These are phyloP conservation scores for Hygrophoropsis aurantiaca DNA, from an alignment of 768 basidiomycete species.

Conservation along the genomic window DNA sequence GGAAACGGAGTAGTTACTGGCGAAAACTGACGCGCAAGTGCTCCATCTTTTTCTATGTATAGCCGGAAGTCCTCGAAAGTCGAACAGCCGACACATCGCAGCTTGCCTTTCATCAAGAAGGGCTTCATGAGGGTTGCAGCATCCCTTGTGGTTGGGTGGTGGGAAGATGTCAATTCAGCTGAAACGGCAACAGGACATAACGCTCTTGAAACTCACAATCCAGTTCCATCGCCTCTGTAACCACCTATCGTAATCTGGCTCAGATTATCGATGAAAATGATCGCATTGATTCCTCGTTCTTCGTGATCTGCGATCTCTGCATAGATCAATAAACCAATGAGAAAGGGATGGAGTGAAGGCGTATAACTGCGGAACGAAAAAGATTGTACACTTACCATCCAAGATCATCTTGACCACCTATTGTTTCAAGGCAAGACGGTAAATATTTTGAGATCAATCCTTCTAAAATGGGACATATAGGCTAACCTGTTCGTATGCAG, in stretches of 20 bases:
- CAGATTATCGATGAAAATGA: slow-evolving; percentile 10
- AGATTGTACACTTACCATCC: neutral
- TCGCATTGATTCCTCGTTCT: slow-evolving; percentile 6
- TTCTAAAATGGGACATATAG: too few species aligned
- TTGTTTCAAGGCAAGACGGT: neutral
- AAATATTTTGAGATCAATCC: neutral
- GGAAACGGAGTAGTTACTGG: neutral
- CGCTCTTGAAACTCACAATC: slow-evolving; percentile 2
- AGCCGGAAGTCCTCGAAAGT: slow-evolving; percentile 6
- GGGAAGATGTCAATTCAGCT: too few species aligned
- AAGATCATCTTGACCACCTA: slow-evolving; percentile 1
- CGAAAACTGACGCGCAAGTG: slow-evolving; percentile 7
- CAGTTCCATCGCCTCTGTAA: slow-evolving; percentile 7
- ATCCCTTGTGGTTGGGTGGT: neutral
- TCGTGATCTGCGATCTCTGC: slow-evolving; percentile 8
- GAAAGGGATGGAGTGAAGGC: neutral
- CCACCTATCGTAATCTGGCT: slow-evolving; percentile 7
- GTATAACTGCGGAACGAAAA: too few species aligned
- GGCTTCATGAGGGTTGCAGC: slow-evolving; percentile 9
- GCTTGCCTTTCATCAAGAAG: slow-evolving; percentile 4
- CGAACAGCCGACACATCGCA: slow-evolving; percentile 8
- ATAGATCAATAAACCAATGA: neutral
- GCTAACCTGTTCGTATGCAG: slow-evolving; percentile 8
- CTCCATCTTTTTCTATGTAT: slow-evolving; percentile 10
- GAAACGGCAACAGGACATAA: neutral